Evolutionary conservation across 2,329 filamentous ascomycete species (phyloP), one percentile per base, ranked within the genome.

Genomic region (Aspergillus ustus): DNA sequence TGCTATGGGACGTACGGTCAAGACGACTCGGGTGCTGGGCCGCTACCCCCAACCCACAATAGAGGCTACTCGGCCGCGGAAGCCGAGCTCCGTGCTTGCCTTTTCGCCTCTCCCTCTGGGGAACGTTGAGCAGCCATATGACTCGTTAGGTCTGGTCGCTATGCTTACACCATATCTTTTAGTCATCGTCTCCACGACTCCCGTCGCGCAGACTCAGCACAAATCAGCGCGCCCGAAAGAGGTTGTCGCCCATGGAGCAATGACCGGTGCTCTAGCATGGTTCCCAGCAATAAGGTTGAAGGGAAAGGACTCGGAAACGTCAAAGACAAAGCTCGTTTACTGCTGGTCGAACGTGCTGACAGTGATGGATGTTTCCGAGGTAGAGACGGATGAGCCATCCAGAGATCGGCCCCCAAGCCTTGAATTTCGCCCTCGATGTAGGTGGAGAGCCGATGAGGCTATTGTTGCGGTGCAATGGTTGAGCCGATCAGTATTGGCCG

Each of bases 271-370:
- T 69, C 79, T 99, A 53, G 93, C 95, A 37, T 99, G 95, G 95
- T 99, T 99, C 73, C 95, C 95, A 2, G 93, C 93, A 2, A 95
- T 99, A 50, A 95, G 91, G 72, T 82, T 99, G 48, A 98, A 98
- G 76, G 86, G 87, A 17, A 85, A 87, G 9, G 89, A 92, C 64
- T 81, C 86, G 1, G 83, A 85, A 51, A 87, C 86, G 0, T 88
- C 87, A 5, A 90, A 88, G 69, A 85, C 88, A 7, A 98, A 99
- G 76, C 84, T 99, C 19, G 94, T 92, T 0, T 99, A 99, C 79
- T 97, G 93, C 77, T 99, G 95, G 95, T 98, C 95, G 2, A 98
- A 98, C 71, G 88, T 98, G n/a, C 80, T 99, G 66, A 98, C 93
- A 0, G 89, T 99, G 5, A 80, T 99, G 25, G 95, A 99, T 66